phyloP scores from a whole-genome alignment of 345 rosid species.

The Anacardium occidentale region DNA sequence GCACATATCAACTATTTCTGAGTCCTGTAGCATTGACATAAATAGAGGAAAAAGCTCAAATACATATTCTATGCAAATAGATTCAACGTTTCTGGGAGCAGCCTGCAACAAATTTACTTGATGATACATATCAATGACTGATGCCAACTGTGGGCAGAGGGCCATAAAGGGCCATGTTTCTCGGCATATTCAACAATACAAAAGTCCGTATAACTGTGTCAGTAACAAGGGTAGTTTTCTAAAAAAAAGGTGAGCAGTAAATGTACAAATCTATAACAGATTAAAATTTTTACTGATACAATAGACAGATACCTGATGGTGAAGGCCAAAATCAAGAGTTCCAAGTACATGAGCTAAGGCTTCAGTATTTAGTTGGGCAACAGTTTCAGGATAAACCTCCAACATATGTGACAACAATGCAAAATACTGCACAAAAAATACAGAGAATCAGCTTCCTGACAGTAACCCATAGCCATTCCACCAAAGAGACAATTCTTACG shows the following conservation, averaged over 20 bases:
- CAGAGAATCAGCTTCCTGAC: slow-evolving; percentile 19
- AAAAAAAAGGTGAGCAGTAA: background rate
- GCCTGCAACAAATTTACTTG: background rate
- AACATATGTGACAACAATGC: slow-evolving; percentile 80
- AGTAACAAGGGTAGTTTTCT: background rate
- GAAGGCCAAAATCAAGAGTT: slow-evolving; percentile 90
- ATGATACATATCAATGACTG: background rate
- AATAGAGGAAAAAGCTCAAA: slow-evolving; percentile 8
- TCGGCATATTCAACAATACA: background rate
- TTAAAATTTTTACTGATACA: background rate
- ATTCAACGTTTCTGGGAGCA: background rate
- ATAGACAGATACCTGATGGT: slow-evolving; percentile 67
- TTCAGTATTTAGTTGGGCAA: slow-evolving; percentile 64
- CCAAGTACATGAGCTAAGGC: slow-evolving; percentile 78
- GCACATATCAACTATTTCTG: slow-evolving; percentile 86
- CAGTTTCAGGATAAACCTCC: slow-evolving; percentile 95
- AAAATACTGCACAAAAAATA: slow-evolving; percentile 67
- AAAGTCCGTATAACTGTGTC: background rate
- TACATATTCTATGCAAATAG: background rate
- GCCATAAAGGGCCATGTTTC: background rate
- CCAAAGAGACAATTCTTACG: slow-evolving; percentile 47
- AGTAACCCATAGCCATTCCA: background rate
- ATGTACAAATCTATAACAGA: background rate
- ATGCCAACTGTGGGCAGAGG: background rate
- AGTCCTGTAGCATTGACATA: slow-evolving; percentile 47